phyloP scores from a whole-genome alignment of 1,284 basidiomycete genomes.

The Fomitiporia mediterranea region DNA sequence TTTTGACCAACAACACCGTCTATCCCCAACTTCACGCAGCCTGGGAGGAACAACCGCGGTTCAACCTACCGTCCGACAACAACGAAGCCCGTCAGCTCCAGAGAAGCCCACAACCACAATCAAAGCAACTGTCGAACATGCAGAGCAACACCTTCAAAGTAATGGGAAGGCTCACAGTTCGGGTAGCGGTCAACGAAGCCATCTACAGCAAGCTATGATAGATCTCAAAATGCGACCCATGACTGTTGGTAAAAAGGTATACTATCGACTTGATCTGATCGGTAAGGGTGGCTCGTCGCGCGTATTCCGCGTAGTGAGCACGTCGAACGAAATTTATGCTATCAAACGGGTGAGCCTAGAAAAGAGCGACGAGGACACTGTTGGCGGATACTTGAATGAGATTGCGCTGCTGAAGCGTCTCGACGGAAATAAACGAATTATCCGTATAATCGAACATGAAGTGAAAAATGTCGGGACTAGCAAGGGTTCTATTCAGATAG shows the following conservation, averaged over 20 bases:
- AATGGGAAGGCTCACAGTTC: slow-evolving; percentile 23
- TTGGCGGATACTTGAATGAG: slow-evolving; percentile 92
- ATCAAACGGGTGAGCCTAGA: slow-evolving; percentile 87
- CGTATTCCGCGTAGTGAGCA: slow-evolving; percentile 83
- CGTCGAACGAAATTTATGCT: slow-evolving; percentile 74
- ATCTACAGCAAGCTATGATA: background rate
- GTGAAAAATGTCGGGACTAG: slow-evolving; percentile 54
- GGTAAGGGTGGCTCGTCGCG: slow-evolving; percentile 93
- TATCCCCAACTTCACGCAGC: slow-evolving; percentile 21
- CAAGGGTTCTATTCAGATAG: slow-evolving; percentile 69
- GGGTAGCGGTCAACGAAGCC: slow-evolving; percentile 21
- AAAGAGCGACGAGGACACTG: slow-evolving; percentile 79
- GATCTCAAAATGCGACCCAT: slow-evolving; percentile 1
- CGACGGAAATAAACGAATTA: slow-evolving; percentile 85
- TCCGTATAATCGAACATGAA: slow-evolving; percentile 85
- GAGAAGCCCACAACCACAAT: slow-evolving; percentile 47
- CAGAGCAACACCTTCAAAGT: slow-evolving; percentile 17
- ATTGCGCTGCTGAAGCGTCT: slow-evolving; percentile 84
- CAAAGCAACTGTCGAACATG: slow-evolving; percentile 28
- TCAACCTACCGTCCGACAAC: slow-evolving; percentile 30
- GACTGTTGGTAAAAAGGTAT: slow-evolving; percentile 65
- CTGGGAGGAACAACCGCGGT: slow-evolving; percentile 9
- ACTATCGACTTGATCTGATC: slow-evolving; percentile 80
- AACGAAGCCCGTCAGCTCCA: slow-evolving; percentile 59
- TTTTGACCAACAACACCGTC: slow-evolving; percentile 10